Evolutionary conservation across 2,329 filamentous ascomycete species (phyloP), one percentile per base, ranked within the genome.

Genomic region (Simplicillium sp.): DNA sequence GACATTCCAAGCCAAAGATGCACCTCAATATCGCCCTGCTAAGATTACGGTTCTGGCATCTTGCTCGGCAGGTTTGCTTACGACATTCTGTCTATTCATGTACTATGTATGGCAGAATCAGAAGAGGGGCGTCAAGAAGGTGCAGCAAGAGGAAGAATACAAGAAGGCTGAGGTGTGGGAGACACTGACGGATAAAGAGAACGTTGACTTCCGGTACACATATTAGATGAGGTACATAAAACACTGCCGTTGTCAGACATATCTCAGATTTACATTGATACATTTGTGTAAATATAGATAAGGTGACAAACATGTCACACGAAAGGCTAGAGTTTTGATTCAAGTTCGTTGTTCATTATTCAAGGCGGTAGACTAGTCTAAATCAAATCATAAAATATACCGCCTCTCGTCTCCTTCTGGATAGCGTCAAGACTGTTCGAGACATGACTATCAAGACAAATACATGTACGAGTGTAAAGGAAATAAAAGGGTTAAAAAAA

Each of bases 181-280:
- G 31, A 64, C 67, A 17, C 54, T 73, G 60, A 80, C 75, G 7
- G 76, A 80, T 44, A 66, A 56, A 50, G 68, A 80, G 57, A 79
- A 80, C 49, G 67, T 65, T 50, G 65, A 62, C 15, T 79, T 80
- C 53, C 64, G 71, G 37, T 79, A 80, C 49, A 60, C 60, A 1
- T 67, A 67, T 36, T 68, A 56, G 43, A 37, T n/a, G 14, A 31
- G 14, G 8, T 11, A 11, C 7, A 25, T 25, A 9, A 9, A 25
- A 25, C 20, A 9, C 20, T 25, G 20, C 20, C 20, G 20, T 9
- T 9, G 9, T 5, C 20, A 25, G n/a, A n/a, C n/a, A n/a, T n/a
- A n/a, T n/a, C n/a, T n/a, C n/a, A n/a, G n/a, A n/a, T n/a, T n/a
- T n/a, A n/a, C n/a, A n/a, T n/a, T n/a, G n/a, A n/a, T n/a, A n/a